Evolutionary conservation across 2,329 filamentous ascomycete genomes (phyloP).

Genomic region (Colletotrichum sidae): DNA sequence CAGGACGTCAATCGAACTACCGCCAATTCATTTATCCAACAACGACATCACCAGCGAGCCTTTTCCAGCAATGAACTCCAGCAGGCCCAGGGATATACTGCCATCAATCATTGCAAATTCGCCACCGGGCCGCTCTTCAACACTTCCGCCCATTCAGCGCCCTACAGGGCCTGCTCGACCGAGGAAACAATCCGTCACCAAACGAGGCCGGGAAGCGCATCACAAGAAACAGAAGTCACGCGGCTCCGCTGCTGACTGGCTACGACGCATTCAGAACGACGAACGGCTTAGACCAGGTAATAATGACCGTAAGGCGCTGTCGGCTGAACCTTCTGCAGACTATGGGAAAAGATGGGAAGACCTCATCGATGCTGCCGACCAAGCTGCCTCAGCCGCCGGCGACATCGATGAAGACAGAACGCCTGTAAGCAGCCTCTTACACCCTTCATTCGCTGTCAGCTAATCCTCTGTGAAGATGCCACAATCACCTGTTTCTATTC

Average conservation of each 20-base stretch:
- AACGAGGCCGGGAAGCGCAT: conserved; percentile 78
- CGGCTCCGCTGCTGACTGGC: conserved; percentile 76
- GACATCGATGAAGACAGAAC: conserved; percentile 91
- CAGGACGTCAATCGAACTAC: conserved; percentile 78
- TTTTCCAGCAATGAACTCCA: conserved; percentile 70
- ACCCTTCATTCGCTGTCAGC: conserved; percentile 1
- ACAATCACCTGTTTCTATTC: conserved; percentile 73
- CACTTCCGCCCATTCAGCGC: conserved; percentile 84
- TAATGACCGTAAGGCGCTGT: conserved; percentile 84
- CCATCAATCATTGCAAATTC: conserved; percentile 86
- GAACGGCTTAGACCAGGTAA: conserved; percentile 74
- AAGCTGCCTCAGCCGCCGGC: conserved; percentile 85
- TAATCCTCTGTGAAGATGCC: conserved; percentile 60
- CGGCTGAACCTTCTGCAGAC: conserved; percentile 83
- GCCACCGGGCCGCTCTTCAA: conserved; percentile 88
- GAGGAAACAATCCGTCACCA: conserved; percentile 87
- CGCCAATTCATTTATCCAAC: conserved; percentile 71
- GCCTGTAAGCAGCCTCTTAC: conserved; percentile 69
- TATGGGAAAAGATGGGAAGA: conserved; percentile 96
- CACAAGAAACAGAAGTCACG: conserved; percentile 84
- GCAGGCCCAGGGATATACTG: conserved; percentile 78
- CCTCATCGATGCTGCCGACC: conserved; percentile 85
- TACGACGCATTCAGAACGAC: conserved; percentile 68
- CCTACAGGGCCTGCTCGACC: conserved; percentile 77
- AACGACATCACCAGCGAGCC: conserved; percentile 79